phyloP scores from a whole-genome alignment of 1,139 yeast species.

The Pneumocystis murina region DNA sequence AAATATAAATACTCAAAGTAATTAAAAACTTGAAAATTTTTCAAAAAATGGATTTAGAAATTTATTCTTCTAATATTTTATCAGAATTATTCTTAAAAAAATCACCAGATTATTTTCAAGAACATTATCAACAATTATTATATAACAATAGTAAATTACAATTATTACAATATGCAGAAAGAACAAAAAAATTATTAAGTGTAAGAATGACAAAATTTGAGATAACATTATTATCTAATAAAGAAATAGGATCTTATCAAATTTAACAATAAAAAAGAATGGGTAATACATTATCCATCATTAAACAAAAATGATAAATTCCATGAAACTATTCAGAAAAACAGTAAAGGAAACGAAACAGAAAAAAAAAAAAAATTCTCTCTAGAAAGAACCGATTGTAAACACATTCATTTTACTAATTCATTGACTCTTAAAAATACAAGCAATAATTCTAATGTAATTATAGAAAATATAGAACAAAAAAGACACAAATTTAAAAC shows the following conservation, averaged over 20 bases:
- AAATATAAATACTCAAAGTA: neutral
- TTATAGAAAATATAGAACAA: neutral
- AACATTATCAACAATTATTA: neutral
- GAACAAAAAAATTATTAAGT: neutral
- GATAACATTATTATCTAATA: neutral
- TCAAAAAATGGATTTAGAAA: neutral
- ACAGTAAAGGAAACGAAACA: neutral
- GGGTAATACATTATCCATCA: neutral
- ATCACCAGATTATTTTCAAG: neutral
- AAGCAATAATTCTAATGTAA: neutral
- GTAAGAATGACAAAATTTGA: neutral
- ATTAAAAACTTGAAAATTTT: neutral
- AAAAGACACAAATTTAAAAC: neutral
- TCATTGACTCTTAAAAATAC: neutral
- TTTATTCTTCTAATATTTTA: neutral
- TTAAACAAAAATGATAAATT: neutral
- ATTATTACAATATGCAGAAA: neutral
- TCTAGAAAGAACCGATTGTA: neutral
- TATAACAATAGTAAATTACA: neutral
- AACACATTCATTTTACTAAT: neutral
- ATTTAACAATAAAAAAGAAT: neutral
- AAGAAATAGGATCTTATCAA: neutral
- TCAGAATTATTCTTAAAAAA: neutral
- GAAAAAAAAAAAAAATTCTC: neutral
- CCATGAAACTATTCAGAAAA: neutral